Evolutionary conservation across 2,329 filamentous ascomycete species (phyloP).

Genomic region (Pseudogymnoascus sp.): DNA sequence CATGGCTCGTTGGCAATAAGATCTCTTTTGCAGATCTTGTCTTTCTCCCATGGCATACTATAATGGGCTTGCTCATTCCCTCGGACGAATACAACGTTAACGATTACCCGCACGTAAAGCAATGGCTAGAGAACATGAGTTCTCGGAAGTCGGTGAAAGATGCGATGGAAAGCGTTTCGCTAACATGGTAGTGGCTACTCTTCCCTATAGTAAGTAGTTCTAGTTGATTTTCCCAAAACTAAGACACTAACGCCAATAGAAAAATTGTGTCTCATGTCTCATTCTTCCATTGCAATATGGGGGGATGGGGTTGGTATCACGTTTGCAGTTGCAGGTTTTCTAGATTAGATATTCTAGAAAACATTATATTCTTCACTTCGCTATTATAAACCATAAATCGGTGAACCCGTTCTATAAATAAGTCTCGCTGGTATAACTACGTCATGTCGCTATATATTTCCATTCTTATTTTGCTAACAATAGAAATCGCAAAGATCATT

Average conservation of each 20-base stretch:
- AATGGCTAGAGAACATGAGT: not conserved
- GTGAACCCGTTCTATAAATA: not conserved
- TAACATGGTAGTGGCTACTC: not conserved
- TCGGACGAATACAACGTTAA: not conserved
- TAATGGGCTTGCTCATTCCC: conserved; percentile 11
- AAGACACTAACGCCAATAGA: not conserved
- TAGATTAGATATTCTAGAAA: not conserved
- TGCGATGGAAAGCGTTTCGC: not conserved
- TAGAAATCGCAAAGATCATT: not conserved
- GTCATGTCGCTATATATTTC: not conserved
- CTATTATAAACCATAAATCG: not conserved
- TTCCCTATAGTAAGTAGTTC: not conserved
- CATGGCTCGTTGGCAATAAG: conserved; percentile 33
- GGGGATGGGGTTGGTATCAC: no score
- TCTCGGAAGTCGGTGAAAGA: not conserved
- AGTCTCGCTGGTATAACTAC: not conserved
- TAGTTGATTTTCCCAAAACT: not conserved
- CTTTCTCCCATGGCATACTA: conserved; percentile 17
- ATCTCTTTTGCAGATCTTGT: conserved; percentile 30
- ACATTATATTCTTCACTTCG: not conserved
- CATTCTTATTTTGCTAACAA: not conserved
- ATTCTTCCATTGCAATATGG: not conserved
- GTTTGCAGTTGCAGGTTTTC: not conserved
- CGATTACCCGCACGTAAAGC: not conserved
- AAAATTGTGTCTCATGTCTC: not conserved